phyloP scores from a whole-genome alignment of 1,284 basidiomycete genomes.

The Rhodotorula mucilaginosa region DNA sequence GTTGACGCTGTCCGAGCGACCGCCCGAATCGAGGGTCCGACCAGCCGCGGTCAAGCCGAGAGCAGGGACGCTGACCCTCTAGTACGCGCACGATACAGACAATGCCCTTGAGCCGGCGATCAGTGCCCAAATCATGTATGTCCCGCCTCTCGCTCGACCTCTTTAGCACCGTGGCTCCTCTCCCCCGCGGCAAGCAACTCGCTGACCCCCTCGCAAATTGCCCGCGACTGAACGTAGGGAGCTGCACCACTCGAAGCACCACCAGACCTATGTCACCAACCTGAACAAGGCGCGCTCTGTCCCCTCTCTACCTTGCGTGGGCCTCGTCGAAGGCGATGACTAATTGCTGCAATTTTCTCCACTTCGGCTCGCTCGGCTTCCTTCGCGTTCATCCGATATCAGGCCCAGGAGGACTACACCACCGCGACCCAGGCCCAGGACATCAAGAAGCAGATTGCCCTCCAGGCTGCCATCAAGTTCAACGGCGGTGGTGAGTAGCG shows the following conservation, averaged over 20 bases:
- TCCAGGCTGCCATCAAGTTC: constrained; percentile 83
- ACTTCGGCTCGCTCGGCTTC: constrained; percentile 1
- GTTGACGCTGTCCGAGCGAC: too few species aligned
- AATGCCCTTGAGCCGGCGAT: constrained; percentile 56
- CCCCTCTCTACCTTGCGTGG: too few species aligned
- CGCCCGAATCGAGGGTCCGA: too few species aligned
- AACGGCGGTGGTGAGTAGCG: constrained; percentile 72
- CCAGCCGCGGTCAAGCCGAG: too few species aligned
- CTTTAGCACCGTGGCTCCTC: too few species aligned
- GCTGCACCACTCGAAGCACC: constrained; percentile 94
- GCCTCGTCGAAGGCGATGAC: constrained; percentile 22
- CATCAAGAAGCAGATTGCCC: constrained; percentile 76
- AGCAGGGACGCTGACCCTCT: not conserved
- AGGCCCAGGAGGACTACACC: constrained; percentile 79
- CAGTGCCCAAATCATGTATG: constrained; percentile 62
- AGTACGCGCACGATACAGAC: constrained; percentile 49
- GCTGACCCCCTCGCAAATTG: constrained; percentile 59
- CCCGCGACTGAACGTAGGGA: constrained; percentile 49
- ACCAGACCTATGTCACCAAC: constrained; percentile 49
- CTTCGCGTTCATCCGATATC: not conserved
- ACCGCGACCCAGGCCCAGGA: constrained; percentile 60
- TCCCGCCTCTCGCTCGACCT: not conserved
- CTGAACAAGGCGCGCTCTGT: constrained; percentile 29
- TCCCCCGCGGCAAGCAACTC: constrained; percentile 55
- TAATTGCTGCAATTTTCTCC: not conserved